Evolutionary conservation across 1,139 yeast genomes (phyloP), one percentile per base, ranked within the genome.

Genomic region (Blastobotrys persicus): DNA sequence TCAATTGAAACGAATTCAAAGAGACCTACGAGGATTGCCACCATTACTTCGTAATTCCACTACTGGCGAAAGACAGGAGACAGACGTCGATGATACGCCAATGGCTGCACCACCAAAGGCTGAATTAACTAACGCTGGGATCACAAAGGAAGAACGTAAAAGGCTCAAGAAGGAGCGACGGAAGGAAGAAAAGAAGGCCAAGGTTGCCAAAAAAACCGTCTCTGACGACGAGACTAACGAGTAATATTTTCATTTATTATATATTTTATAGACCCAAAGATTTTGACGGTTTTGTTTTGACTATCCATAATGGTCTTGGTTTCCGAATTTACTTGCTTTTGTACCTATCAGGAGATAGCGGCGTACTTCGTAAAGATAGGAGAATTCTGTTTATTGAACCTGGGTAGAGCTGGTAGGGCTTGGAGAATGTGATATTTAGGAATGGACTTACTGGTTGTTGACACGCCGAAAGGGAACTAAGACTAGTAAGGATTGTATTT

Each of bases 1-100:
- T 52, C 92, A 84, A 70, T 72, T 85, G 59, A 75, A 73, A 60
- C 73, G 92, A 57, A 73, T 84, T 32, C 88, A 82, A 63, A 75
- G 91, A 67, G 86, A 82, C 60, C 76, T 85, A 59, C 73, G 86
- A 62, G 92, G 92, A 2, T 76, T 85, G 54, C 88, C 91, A 4
- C 89, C 89, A 17, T 64, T 76, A 54, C 46, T 55, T 39, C 43
- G 48, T 4, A 49, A 46, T 11, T 44, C 52, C 12, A 39, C 47
- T 4, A 53, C 49, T 20, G 43, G 45, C 20, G 52, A 46, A 31
- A 28, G 31, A 26, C 42, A 46, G 34, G 44, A 35, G 19, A 32
- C 38, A 11, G 46, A 44, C 12, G 31, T 18, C 16, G 46, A 35
- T 1, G 44, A 39, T 12, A 53, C 44, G 14, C 43, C 45, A 31